Evolutionary conservation across 352 stramenopile species (phyloP).

Genomic region (Phytophthora tentaculata): DNA sequence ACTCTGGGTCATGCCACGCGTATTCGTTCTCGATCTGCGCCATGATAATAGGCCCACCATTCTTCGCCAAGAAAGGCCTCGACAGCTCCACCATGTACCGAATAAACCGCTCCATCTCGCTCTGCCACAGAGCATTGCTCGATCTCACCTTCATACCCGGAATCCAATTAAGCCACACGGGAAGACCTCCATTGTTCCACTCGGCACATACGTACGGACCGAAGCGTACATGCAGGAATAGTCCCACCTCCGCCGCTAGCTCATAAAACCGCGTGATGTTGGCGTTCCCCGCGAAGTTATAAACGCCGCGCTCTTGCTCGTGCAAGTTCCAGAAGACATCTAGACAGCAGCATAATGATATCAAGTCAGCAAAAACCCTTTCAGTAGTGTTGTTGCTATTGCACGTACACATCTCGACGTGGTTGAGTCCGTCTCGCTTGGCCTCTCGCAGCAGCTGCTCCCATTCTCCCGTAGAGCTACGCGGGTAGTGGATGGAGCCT

Average conservation of each 20-base stretch:
- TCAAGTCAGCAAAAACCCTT: not conserved
- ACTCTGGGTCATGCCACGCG: slow-evolving; percentile 50
- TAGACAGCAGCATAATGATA: slow-evolving; percentile 23
- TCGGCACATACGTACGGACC: slow-evolving; percentile 73
- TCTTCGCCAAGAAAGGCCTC: slow-evolving; percentile 63
- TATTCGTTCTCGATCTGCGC: slow-evolving; percentile 81
- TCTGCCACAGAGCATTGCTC: slow-evolving; percentile 45
- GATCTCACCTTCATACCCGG: slow-evolving; percentile 54
- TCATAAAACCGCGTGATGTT: slow-evolving; percentile 77
- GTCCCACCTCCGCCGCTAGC: slow-evolving; percentile 47
- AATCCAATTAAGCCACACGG: slow-evolving; percentile 67
- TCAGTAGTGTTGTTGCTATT: slow-evolving; percentile 1
- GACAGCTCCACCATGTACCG: slow-evolving; percentile 67
- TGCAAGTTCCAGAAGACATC: slow-evolving; percentile 82
- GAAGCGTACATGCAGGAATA: slow-evolving; percentile 81
- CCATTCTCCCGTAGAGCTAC: slow-evolving; percentile 62
- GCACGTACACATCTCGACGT: slow-evolving; percentile 72
- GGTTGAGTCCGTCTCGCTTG: slow-evolving; percentile 78
- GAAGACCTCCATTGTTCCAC: slow-evolving; percentile 71
- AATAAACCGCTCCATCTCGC: slow-evolving; percentile 71
- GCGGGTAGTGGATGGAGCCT: slow-evolving; percentile 72
- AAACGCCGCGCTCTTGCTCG: slow-evolving; percentile 57
- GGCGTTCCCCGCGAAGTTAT: slow-evolving; percentile 51
- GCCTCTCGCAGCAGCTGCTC: slow-evolving; percentile 61
- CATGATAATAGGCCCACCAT: slow-evolving; percentile 75